These are phyloP conservation scores for Tylopilus vinaceipallidus DNA, from an alignment of 768 basidiomycete species.

Conservation along the genomic window DNA sequence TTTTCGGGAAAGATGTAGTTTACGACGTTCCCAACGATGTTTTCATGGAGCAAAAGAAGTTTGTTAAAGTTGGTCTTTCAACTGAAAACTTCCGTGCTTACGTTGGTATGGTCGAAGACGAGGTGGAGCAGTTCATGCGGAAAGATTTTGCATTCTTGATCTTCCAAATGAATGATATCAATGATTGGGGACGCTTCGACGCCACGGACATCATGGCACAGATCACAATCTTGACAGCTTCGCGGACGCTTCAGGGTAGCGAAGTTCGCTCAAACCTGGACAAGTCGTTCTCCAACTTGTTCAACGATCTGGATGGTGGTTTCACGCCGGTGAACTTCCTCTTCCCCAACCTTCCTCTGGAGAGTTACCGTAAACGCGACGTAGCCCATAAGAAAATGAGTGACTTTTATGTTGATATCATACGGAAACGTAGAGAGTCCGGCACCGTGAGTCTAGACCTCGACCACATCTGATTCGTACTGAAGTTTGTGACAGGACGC, in stretches of 20 bases:
- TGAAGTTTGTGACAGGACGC: constrained; percentile 49
- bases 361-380: constrained; percentile 87
- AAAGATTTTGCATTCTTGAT: constrained; percentile 60
- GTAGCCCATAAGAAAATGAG: constrained; percentile 90
- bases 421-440: constrained; percentile 63
- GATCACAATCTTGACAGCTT: constrained; percentile 93
- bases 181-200: constrained; percentile 80
- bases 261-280: constrained; percentile 81
- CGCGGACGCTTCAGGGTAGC: constrained; percentile 88
- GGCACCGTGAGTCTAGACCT: constrained; percentile 36
- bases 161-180: constrained; percentile 63
- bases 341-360: constrained; percentile 90
- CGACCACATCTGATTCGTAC: not conserved
- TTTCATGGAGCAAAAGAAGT: constrained; percentile 99
- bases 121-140: constrained; percentile 68
- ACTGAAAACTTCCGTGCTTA: constrained; percentile 89
- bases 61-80: constrained; percentile 94
- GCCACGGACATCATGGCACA: constrained; percentile 72
- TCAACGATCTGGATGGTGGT: constrained; percentile 89
- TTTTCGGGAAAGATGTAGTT: constrained; percentile 97
- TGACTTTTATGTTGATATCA: constrained; percentile 87
- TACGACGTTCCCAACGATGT: constrained; percentile 96
- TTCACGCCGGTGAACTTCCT: constrained; percentile 96
- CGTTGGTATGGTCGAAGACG: constrained; percentile 74
- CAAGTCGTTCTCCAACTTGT: constrained; percentile 81